A percentile compares a stretch with the other conserved stretches of the same genome.
Evolutionary conservation across 768 basidiomycete genomes (phyloP).

Genomic region (Tricholoma furcatifolium): DNA sequence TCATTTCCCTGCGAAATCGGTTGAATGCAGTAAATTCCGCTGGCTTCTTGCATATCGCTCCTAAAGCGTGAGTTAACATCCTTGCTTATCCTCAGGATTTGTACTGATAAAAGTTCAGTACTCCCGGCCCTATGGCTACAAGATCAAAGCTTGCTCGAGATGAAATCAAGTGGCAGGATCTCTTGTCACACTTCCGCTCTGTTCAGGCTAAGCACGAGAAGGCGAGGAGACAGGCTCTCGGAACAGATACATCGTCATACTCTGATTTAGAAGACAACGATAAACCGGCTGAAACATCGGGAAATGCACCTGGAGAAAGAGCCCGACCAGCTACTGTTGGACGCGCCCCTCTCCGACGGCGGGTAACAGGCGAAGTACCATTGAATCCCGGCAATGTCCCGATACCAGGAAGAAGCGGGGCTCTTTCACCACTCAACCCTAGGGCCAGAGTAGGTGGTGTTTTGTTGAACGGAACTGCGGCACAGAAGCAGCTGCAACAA

Average conservation of each 20-base stretch:
- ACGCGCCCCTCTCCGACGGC: slow-evolving; percentile 56
- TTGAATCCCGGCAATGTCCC: slow-evolving; percentile 25
- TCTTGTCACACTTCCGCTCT: slow-evolving; percentile 86
- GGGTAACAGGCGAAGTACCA: slow-evolving; percentile 55
- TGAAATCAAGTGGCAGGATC: slow-evolving; percentile 97
- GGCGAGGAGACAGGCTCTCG: slow-evolving; percentile 73
- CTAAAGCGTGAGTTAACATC: slow-evolving; percentile 63
- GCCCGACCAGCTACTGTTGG: slow-evolving; percentile 22
- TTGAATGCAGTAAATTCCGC: slow-evolving; percentile 94
- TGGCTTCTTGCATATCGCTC: slow-evolving; percentile 88
- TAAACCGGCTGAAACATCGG: slow-evolving; percentile 31
- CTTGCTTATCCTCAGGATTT: not conserved
- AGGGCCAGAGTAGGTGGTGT: slow-evolving; percentile 54
- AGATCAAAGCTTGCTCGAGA: slow-evolving; percentile 81
- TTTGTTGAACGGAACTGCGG: slow-evolving; percentile 25
- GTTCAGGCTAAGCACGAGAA: slow-evolving; percentile 93
- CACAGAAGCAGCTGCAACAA: slow-evolving; percentile 25
- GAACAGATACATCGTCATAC: slow-evolving; percentile 57
- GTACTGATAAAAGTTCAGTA: slow-evolving; percentile 17
- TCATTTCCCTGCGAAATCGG: slow-evolving; percentile 90
- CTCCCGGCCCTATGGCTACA: slow-evolving; percentile 39
- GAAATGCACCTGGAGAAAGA: slow-evolving; percentile 22
- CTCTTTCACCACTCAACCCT: slow-evolving; percentile 75
- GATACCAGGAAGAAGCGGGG: slow-evolving; percentile 39
- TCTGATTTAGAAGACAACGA: slow-evolving; percentile 47